Conservation (phyloP, 1,284 basidiomycete species). For the Heterobasidion annosum region DNA sequence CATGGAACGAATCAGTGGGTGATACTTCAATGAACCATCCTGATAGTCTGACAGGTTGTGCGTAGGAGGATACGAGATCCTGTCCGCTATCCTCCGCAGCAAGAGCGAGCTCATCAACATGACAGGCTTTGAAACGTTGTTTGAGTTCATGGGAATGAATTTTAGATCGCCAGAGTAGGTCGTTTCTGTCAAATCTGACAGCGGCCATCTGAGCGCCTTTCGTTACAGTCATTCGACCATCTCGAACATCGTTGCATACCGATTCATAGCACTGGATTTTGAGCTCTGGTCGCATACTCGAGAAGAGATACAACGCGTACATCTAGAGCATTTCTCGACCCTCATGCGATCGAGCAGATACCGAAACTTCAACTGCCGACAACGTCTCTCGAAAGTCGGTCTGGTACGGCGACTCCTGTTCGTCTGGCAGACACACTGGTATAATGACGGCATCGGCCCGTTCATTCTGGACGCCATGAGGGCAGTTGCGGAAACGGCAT, state of each 20-base stretch:
- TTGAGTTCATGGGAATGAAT: conserved; percentile 80
- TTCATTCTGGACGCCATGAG: conserved; percentile 53
- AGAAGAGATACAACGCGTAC: conserved; percentile 62
- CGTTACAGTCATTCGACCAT: conserved; percentile 64
- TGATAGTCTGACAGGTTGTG: background rate
- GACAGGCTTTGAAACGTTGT: conserved; percentile 68
- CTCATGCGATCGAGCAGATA: conserved; percentile 68
- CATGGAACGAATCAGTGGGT: conserved; percentile 76
- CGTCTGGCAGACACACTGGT: conserved; percentile 73
- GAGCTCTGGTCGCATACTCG: conserved; percentile 79
- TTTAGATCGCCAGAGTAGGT: conserved; percentile 74
- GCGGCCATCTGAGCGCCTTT: conserved; percentile 4
- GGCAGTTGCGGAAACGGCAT: conserved; percentile 48
- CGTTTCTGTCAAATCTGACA: conserved; percentile 1
- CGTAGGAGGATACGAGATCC: conserved; percentile 81
- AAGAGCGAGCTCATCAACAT: conserved; percentile 75
- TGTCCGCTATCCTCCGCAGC: conserved; percentile 64
- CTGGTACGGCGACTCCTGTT: conserved; percentile 76
- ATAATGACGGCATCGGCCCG: conserved; percentile 42
- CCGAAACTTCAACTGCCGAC: conserved; percentile 64
- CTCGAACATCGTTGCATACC: conserved; percentile 77
- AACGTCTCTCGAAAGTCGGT: conserved; percentile 61
- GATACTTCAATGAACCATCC: background rate
- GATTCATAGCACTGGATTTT: conserved; percentile 80
- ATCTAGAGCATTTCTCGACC: conserved; percentile 75